Base-by-base conservation (phyloP, 768 basidiomycete species). In the Boletus vinaceobasis region DNA sequence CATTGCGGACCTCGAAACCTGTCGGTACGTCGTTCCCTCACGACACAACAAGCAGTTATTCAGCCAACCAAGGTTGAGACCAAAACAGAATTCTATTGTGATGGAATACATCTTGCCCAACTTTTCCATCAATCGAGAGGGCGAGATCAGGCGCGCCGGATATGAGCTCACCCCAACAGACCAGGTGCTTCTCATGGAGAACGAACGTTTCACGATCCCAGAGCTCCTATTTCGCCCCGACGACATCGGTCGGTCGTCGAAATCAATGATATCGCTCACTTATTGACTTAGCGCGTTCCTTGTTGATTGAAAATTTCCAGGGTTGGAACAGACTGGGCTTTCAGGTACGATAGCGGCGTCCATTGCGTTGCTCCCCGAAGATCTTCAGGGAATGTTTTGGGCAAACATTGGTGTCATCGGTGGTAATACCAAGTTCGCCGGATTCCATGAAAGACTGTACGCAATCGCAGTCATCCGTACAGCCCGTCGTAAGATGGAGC, bases 361-460 rank as follows among this genome's bases (percentile, higher is more conserved):
- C 53, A 93, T 98, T 64, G 76, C 80, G 0, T 71, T 80, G 31
- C 82, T 98, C 55, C 91, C 92, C 0, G 74, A 79, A 48, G 92
- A 95, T 62, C 62, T 95, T 26, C 90, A 86, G 60, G 94, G 92
- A 33, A 84, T 98, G 87, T 97, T 93, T 71, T 98, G 93, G 93
- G 84, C 85, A 33, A 92, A 98, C 69, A 93, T 98, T 57, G 90
- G 89, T 13, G 73, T 96, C 59, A 83, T 93, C 64, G 95, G 95
- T 46, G 95, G 95, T 14, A 88, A 82, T 69, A 83, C 84, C 15
- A 82, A 81, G 61, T 84, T 94, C 60, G 77, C 83, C 40, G 89
- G 87, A 7, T 87, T 98, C 62, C 78, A 79, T 21, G 72, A 78
- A 48, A 75, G 95, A 73, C 71, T 98, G 94, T 96, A 70, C 69